These are phyloP conservation scores for Dipteronia dyeriana DNA, from an alignment of 345 rosid species.

Conservation along the genomic window DNA sequence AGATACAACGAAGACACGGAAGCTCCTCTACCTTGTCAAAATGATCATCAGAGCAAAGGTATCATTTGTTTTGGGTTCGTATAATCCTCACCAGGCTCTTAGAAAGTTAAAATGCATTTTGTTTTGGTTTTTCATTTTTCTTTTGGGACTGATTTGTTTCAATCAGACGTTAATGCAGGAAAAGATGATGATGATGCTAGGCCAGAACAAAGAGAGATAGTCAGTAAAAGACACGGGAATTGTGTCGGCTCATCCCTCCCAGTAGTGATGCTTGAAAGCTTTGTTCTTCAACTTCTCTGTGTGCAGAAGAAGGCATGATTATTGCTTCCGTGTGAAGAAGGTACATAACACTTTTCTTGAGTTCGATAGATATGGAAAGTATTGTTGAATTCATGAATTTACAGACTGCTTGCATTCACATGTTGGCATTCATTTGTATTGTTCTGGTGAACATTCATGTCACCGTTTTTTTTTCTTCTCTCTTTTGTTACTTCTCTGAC, in stretches of 20 bases:
- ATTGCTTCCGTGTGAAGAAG: background rate
- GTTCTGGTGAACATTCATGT: background rate
- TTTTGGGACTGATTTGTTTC: background rate
- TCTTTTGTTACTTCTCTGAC: background rate
- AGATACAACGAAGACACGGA: conserved; percentile 34
- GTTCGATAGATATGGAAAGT: background rate
- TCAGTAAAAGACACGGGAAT: conserved; percentile 12
- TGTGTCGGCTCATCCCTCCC: conserved; percentile 32
- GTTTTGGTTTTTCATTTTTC: background rate
- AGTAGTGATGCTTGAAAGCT: conserved; percentile 51
- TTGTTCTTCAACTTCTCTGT: conserved; percentile 46
- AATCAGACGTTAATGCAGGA: conserved; percentile 9
- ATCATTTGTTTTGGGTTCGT: background rate
- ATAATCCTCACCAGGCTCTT: background rate
- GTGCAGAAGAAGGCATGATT: conserved; percentile 28
- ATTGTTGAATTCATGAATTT: background rate
- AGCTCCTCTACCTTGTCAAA: conserved; percentile 21
- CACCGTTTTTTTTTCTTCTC: too few species aligned
- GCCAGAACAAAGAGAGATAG: conserved; percentile 27
- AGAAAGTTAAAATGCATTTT: background rate
- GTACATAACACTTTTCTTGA: background rate
- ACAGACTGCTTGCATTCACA: background rate
- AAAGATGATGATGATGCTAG: conserved; percentile 11
- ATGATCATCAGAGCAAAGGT: conserved; percentile 27
- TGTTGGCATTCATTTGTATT: background rate